These are phyloP conservation scores for Eucalyptus shirleyi DNA, from an alignment of 345 rosid genomes.

Conservation along the genomic window DNA sequence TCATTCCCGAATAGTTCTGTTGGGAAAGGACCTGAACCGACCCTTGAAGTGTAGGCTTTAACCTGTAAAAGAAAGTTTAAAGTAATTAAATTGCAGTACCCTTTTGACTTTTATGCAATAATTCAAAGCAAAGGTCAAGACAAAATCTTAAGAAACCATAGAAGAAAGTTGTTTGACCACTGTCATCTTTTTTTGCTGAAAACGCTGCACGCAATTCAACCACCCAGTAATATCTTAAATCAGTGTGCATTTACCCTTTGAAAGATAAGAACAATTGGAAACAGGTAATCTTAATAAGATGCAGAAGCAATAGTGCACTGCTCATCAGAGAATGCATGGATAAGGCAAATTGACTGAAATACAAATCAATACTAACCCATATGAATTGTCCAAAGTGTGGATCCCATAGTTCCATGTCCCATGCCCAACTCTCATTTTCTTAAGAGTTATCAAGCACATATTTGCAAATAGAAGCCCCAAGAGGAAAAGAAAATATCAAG, in stretches of 20 bases:
- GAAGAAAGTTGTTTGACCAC: neutral
- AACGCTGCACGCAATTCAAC: neutral
- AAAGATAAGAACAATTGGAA: neutral
- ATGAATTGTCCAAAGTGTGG: no score
- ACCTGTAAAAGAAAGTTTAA: conserved; percentile 21
- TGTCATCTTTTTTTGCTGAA: neutral
- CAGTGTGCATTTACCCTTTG: neutral
- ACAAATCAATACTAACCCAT: neutral
- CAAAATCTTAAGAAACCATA: neutral
- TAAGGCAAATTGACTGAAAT: neutral
- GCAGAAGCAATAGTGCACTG: neutral
- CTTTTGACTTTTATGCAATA: neutral
- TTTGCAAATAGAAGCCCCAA: no score
- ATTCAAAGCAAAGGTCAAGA: neutral
- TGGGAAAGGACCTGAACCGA: conserved; percentile 97
- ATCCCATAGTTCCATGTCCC: no score
- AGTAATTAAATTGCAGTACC: neutral
- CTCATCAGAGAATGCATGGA: neutral
- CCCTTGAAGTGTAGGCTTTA: conserved; percentile 97
- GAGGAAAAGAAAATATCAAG: no score
- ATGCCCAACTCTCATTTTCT: no score
- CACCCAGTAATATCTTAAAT: neutral
- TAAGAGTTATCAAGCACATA: no score
- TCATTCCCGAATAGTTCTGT: conserved; percentile 75
- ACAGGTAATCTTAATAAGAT: neutral